Conservation (phyloP, 2,329 filamentous ascomycete genomes). For the Elsinoe ampelina region DNA sequence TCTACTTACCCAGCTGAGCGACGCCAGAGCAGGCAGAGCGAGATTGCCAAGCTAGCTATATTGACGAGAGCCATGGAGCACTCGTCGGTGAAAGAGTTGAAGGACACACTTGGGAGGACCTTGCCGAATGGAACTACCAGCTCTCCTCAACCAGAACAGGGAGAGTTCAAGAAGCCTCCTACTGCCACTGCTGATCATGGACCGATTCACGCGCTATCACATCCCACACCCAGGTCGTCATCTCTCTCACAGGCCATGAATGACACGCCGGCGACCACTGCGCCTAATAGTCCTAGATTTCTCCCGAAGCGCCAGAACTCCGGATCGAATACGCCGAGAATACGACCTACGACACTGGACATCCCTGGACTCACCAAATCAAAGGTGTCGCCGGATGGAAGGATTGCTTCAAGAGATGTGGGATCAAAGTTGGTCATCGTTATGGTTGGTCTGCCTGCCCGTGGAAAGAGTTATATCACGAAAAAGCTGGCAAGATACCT, state of each 20-base stretch:
- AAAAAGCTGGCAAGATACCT: conserved; percentile 95
- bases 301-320: conserved; percentile 64
- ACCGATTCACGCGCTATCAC: too few species aligned
- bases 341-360: conserved; percentile 89
- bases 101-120: conserved; percentile 13
- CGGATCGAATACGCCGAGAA: conserved; percentile 64
- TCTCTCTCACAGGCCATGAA: conserved; percentile 38
- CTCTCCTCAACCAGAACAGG: not conserved
- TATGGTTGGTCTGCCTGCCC: conserved; percentile 92
- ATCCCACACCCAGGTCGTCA: not conserved
- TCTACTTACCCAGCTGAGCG: conserved; percentile 16
- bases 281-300: conserved; percentile 53
- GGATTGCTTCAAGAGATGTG: conserved; percentile 87
- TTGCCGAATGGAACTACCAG: conserved; percentile 5
- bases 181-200: not conserved
- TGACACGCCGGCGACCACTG: conserved; percentile 55
- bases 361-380: conserved; percentile 95
- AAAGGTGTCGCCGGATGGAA: conserved; percentile 87
- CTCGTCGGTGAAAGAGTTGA: conserved; percentile 11
- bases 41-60: conserved; percentile 24
- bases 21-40: conserved; percentile 26
- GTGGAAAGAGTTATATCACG: conserved; percentile 97
- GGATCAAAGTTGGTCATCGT: conserved; percentile 94
- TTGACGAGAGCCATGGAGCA: conserved; percentile 19
- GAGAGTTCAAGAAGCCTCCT: conserved; percentile 9